Base-by-base conservation (phyloP, 768 basidiomycete genomes). In the Russula lepida region DNA sequence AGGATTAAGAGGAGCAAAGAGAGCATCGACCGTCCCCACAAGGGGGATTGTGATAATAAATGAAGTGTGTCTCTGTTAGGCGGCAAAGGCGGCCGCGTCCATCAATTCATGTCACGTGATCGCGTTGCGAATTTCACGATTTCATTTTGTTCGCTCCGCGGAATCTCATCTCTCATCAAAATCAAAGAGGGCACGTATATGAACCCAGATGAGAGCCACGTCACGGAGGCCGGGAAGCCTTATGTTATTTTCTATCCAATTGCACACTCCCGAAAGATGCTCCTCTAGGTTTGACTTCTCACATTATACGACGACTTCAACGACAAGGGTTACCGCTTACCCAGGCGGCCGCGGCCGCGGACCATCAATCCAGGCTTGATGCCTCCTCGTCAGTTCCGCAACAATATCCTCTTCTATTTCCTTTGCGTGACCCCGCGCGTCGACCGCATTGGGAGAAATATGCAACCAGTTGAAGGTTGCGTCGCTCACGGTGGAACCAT, bases 351-450 rank as follows among this genome's bases (percentile, higher is more conserved):
- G 35, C 6, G n/a, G 44, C 23, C 5, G 39, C n/a, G 37, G 19
- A 19, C 33, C 48, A 51, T 68, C 71, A 44, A 88, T 81, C 92
- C 94, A 98, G 30, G 68, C 72, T 4, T 76, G 74, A 73, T 99
- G 95, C 64, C 88, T 79, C 66, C 73, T 76, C 6, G 91, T 81
- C 52, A 98, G 75, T 69, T 91, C 88, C 2, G 69, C 72, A 1
- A 98, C 77, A 63, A 98, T 98, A 58, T 92, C 84, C 68, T 95
- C 89, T 72, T 99, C 95, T 39, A 99, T 98, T 74, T 99, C 95
- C 62, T 85, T 85, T 33, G 65, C 27, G 19, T 70, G 70, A 43
- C 72, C 60, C 21, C 56, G 54, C 32, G 46, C 60, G 8, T 75
- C 75, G 21, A 68, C 70, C 30, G 70, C 64, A 39, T 76, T 32